Evolutionary conservation across 306 rosid genomes (phyloP).

Genomic region (Gynostemma pentaphyllum): DNA sequence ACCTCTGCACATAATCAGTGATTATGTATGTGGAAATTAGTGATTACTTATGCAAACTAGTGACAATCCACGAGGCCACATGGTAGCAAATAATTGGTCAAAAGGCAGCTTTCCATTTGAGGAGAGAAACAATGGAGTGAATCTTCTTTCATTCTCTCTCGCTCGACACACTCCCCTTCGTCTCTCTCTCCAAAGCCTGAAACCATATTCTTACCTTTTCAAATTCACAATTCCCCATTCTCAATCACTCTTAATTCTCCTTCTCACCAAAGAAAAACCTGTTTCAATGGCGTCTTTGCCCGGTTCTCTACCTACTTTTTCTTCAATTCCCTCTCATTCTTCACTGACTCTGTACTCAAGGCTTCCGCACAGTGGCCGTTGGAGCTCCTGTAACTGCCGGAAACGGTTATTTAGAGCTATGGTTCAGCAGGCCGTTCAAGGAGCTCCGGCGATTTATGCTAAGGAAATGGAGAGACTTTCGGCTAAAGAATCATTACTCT

Average conservation of each 20-base stretch:
- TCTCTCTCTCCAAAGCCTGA: not conserved
- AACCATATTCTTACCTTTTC: not conserved
- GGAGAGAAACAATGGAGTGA: not conserved
- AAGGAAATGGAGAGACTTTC: constrained; percentile 99
- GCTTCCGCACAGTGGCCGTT: constrained; percentile 10
- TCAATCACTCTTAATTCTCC: not conserved
- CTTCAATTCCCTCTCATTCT: constrained; percentile 23
- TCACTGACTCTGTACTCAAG: constrained; percentile 10
- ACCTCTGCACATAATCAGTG: no score
- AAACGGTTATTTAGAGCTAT: constrained; percentile 38
- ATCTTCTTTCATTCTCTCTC: not conserved
- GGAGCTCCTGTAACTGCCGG: constrained; percentile 10
- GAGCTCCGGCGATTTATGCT: constrained; percentile 83
- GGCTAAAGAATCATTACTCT: constrained; percentile 95
- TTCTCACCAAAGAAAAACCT: not conserved
- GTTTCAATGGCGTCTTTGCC: constrained; percentile 38
- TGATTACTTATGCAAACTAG: no score
- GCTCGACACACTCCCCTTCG: not conserved
- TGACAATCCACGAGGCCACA: not conserved
- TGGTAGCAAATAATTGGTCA: not conserved
- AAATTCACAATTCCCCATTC: not conserved
- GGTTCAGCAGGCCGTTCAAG: constrained; percentile 78
- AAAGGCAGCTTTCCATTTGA: not conserved
- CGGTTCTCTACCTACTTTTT: constrained; percentile 21
- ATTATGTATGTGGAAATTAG: no score